phyloP scores from a whole-genome alignment of 2,329 filamentous ascomycete species.

The Sporothrix globosa region DNA sequence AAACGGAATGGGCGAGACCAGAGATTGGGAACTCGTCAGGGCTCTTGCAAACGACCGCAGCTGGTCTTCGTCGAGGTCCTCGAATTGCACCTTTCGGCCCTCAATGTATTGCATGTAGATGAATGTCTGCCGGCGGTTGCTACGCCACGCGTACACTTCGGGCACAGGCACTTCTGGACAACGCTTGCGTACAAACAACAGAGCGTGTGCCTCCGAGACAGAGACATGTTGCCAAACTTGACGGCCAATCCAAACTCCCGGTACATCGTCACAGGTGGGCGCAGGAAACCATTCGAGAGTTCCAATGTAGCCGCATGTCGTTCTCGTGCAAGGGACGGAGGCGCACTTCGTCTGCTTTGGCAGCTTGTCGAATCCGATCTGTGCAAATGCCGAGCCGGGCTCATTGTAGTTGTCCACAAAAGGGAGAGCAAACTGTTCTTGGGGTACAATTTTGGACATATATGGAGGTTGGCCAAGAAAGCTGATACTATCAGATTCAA shows the following conservation, averaged over 20 bases:
- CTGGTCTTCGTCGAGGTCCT: neutral
- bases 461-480: no score
- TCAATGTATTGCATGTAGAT: slow-evolving; percentile 40
- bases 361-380: neutral
- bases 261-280: neutral
- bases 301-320: neutral
- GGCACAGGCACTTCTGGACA: slow-evolving; percentile 35
- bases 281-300: neutral
- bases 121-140: slow-evolving; percentile 39
- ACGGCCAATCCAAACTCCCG: slow-evolving; percentile 39
- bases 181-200: slow-evolving; percentile 30
- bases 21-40: slow-evolving; percentile 15
- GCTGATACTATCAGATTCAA: no score
- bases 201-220: slow-evolving; percentile 39
- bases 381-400: slow-evolving; percentile 15
- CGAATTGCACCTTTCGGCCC: slow-evolving; percentile 33
- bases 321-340: neutral
- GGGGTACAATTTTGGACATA: neutral
- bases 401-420: slow-evolving; percentile 31
- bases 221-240: slow-evolving; percentile 42
- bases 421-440: slow-evolving; percentile 5
- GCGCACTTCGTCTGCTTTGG: slow-evolving; percentile 28
- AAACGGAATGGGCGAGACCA: slow-evolving; percentile 26
- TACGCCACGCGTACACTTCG: slow-evolving; percentile 36
- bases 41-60: neutral